Base-by-base conservation (phyloP, 352 stramenopile species). In the Globisporangium camurandrum region DNA sequence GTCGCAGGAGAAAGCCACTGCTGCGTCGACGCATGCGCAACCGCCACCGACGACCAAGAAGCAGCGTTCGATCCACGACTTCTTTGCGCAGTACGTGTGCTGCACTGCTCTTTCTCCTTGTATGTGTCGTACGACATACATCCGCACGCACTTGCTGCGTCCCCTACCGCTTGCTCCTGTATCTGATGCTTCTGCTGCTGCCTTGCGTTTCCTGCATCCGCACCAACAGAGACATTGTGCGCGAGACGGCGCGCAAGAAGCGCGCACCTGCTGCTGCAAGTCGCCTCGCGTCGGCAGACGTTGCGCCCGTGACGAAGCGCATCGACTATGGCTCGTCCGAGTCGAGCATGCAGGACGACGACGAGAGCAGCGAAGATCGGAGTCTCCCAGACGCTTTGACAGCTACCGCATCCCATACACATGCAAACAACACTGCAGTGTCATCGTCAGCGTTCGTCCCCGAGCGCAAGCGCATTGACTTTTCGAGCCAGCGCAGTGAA, bases 31-130 rank as follows among this genome's bases (percentile, higher is more conserved):
- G 31, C 27, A 9, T n/a, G 41, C 51, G 23, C 49, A 42, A 14
- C 34, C 54, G 10, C 55, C 57, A 4, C n/a, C 44, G 4, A 48
- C 49, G 20, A 49, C 59, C 52, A 88, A 88, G 67, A 91, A 88
- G 56, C 82, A 93, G 64, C 79, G 82, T 26, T 90, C 78, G 11
- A 86, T 93, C 54, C 77, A 88, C 61, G 82, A 93, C 49, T 93
- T 90, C 53, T 93, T 93, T 56, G 68, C 70, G 3, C 72, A 85
- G 63, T 67, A 50, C 46, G 62, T 49, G 14, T 47, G 36, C 11
- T 49, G 16, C 36, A 20, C 48, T 49, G 16, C 16, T 34, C 9
- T 1, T 19, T 16, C 6, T 20, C 28, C 6, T 59, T 39, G n/a
- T 10, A 5, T 16, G 31, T 28, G 22, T 45, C 8, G 16, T 2